phyloP scores from a whole-genome alignment of 345 rosid genomes.

The Aquilaria sinensis region DNA sequence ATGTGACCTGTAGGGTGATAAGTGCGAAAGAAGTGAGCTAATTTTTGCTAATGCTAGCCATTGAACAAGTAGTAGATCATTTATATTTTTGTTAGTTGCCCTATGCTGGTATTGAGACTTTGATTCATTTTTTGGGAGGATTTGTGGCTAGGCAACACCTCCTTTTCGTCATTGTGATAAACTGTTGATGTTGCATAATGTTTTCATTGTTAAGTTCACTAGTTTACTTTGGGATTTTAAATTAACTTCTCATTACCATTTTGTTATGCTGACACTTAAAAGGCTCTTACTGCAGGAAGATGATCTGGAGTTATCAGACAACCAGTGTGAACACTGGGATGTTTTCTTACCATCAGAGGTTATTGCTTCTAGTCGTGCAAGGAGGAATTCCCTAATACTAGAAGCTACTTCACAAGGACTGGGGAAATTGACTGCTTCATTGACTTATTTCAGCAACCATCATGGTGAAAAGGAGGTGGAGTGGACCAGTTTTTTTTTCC shows the following conservation, averaged over 20 bases:
- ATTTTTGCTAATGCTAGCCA: too few species aligned
- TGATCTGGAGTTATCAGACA: constrained; percentile 56
- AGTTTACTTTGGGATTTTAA: constrained; percentile 10
- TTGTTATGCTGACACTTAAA: constrained; percentile 21
- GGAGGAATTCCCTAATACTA: constrained; percentile 53
- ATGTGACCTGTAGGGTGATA: neutral
- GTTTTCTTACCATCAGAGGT: constrained; percentile 37
- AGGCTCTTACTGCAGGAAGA: constrained; percentile 54
- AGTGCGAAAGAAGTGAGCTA: too few species aligned
- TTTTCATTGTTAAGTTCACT: constrained; percentile 4
- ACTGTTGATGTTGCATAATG: constrained; percentile 6
- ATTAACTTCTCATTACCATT: constrained; percentile 17
- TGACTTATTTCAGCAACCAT: constrained; percentile 51
- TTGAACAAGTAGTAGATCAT: too few species aligned
- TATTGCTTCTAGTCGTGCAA: constrained; percentile 39
- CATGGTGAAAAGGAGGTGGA: constrained; percentile 54
- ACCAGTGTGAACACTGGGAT: constrained; percentile 51
- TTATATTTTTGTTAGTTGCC: too few species aligned
- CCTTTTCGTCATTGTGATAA: constrained; percentile 3
- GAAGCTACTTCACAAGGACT: constrained; percentile 57
- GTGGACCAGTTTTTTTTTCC: constrained; percentile 5
- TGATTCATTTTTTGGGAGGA: neutral
- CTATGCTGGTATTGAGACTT: neutral
- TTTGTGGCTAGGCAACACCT: neutral
- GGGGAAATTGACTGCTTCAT: constrained; percentile 68